Evolutionary conservation across 306 rosid genomes (phyloP), one percentile per base, ranked within the genome.

Genomic region (Malus asiatica): DNA sequence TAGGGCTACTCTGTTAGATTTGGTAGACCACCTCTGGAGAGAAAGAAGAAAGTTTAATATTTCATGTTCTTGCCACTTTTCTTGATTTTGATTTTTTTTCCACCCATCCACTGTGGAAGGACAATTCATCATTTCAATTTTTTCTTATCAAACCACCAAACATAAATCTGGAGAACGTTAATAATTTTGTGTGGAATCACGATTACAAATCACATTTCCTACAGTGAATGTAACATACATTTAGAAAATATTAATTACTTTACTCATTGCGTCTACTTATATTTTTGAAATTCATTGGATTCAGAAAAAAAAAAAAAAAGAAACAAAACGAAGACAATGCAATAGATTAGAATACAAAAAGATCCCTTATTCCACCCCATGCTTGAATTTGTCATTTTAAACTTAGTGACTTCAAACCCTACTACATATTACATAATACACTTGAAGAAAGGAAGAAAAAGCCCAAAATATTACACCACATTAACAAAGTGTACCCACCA

Each of bases 401-500:
- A 60, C 69, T 62, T 13, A 42, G 27, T 73, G 77, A 45, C 70
- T 40, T 45, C 46, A 72, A 61, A 61, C 11, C 66, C 19, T 11
- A 30, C 48, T 74, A 74, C 60, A 45, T 62, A 61, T 18, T 62
- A 61, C 70, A 61, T 42, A 61, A 61, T 44, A 45, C 60, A 74
- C 45, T 74, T 62, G 70, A 45, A 73, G 59, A 61, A 53, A 33
- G 32, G n/a, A 44, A 61, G 14, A 45, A 66, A 63, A 66, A 66
- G 10, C 48, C 70, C n/a, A 61, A 35, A 74, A 74, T 1, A 61
- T 18, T 74, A 45, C 77, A 61, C 13, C 44, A 12, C 48, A 35
- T 66, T 10, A 66, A 33, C 70, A 66, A 66, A 68, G 60, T 74
- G 77, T 74, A 74, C 77, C 77, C 70, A 51, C 70, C 77, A 45